Evolutionary conservation across 2,329 filamentous ascomycete species (phyloP).

Genomic region (Neurospora crassa): DNA sequence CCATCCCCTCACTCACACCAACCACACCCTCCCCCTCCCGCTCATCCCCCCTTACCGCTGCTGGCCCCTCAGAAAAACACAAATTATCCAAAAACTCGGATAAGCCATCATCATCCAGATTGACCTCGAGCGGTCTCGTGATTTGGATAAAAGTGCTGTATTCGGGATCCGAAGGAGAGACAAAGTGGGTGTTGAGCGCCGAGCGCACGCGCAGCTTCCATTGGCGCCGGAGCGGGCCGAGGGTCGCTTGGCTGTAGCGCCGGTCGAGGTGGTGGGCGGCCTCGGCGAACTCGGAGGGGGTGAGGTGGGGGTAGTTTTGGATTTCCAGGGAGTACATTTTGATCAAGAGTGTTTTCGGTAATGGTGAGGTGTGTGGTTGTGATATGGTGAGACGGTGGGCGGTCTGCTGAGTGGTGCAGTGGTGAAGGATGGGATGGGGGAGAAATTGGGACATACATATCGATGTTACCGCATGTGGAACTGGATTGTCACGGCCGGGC

Average conservation of each 20-base stretch:
- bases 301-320: conserved; percentile 51
- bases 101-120: conserved; percentile 34
- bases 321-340: no score
- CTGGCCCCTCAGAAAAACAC: conserved; percentile 30
- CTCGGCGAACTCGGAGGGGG: conserved; percentile 51
- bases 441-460: no score
- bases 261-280: conserved; percentile 54
- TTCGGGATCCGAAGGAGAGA: conserved; percentile 25
- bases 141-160: conserved; percentile 48
- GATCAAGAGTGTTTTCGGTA: no score
- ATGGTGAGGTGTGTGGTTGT: background rate
- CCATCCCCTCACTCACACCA: conserved; percentile 21
- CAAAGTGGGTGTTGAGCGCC: conserved; percentile 37
- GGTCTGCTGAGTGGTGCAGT: background rate
- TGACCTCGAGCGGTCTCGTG: conserved; percentile 39
- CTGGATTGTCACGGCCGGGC: no score
- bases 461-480: background rate
- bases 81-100: conserved; percentile 36
- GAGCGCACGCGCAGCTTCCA: conserved; percentile 47
- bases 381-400: no score
- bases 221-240: conserved; percentile 42
- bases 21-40: conserved; percentile 24
- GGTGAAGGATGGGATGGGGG: background rate
- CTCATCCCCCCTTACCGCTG: background rate
- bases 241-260: conserved; percentile 46